phyloP scores from a whole-genome alignment of 2,329 filamentous ascomycete species.

The Stemphylium lycopersici region DNA sequence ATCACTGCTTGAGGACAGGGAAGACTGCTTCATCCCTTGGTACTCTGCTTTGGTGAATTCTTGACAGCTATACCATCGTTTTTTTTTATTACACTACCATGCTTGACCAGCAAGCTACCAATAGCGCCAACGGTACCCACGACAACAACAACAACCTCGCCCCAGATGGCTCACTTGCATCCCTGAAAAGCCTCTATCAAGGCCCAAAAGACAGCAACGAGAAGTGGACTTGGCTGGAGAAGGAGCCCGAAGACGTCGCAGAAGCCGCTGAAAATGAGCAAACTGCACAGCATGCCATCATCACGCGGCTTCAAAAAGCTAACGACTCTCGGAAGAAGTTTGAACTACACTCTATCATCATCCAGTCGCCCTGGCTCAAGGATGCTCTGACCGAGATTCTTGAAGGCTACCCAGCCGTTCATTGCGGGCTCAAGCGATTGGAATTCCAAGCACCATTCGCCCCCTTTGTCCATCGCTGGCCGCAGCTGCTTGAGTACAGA shows the following conservation, averaged over 20 bases:
- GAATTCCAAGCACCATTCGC: no score
- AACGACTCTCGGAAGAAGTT: no score
- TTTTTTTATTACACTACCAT: background rate
- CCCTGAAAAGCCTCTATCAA: conserved; percentile 30
- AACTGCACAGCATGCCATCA: no score
- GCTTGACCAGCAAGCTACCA: conserved; percentile 1
- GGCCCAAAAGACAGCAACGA: conserved; percentile 22
- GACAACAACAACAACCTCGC: conserved; percentile 1
- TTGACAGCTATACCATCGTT: background rate
- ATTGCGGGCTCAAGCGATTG: no score
- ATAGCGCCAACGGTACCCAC: conserved; percentile 2
- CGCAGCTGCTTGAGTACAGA: no score
- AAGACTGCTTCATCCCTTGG: background rate
- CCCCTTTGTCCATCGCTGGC: no score
- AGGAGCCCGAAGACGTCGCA: conserved; percentile 26
- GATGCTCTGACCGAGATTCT: no score
- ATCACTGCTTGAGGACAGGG: background rate
- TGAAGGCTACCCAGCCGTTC: no score
- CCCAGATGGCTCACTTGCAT: conserved; percentile 23
- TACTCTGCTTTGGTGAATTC: background rate
- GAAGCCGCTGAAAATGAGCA: no score
- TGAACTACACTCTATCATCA: no score
- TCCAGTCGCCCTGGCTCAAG: no score
- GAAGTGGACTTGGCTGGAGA: conserved; percentile 35
- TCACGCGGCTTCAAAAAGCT: no score